Base-by-base conservation (phyloP, 2,329 filamentous ascomycete species). In the Tolypocladium nubicola region DNA sequence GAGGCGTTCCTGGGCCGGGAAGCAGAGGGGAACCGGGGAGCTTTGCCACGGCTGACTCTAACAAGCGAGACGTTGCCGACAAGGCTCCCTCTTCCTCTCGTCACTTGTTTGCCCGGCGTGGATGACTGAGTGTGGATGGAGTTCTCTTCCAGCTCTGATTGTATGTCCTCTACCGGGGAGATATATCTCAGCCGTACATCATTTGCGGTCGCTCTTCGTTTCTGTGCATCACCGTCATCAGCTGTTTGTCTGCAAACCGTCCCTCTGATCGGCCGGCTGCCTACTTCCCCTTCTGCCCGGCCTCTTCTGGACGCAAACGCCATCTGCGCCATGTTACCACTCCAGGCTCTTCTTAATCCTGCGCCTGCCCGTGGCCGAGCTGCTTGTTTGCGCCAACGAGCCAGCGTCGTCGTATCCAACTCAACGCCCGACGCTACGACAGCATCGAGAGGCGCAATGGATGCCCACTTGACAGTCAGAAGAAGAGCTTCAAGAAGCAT, bases 331-430 rank as follows among this genome's bases (percentile, higher is more conserved):
- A 88, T 88, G 85, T 70, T 86, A 60, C 83, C 85, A 53, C 77
- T 88, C 62, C 76, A 82, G 41, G 85, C 82, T 62, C 77, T 89
- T 65, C 80, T 88, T 67, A 89, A 88, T 67, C 85, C 85, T 63
- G 70, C 76, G 55, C 76, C 79, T 60, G 68, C 76, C 58, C 71
- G 73, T 61, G 67, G 70, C 56, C 64, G 75, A 69, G 67, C 70
- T 55, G 41, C 55, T 47, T 53, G 58, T 39, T 62, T 61, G 41
- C 73, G 74, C 63, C 73, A 70, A 61, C 73, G 67, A 77, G 69
- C 69, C 71, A 74, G n/a, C 33, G 37, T 50, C 6, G 16, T 52
- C 37, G 43, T 26, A 55, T 41, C 47, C 19, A 19, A 38, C 11
- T 53, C 61, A 26, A 49, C 49, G 14, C 1, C 56, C 54, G 21